Conservation (phyloP, 768 basidiomycete genomes). For the Leccinum sublutescens region DNA sequence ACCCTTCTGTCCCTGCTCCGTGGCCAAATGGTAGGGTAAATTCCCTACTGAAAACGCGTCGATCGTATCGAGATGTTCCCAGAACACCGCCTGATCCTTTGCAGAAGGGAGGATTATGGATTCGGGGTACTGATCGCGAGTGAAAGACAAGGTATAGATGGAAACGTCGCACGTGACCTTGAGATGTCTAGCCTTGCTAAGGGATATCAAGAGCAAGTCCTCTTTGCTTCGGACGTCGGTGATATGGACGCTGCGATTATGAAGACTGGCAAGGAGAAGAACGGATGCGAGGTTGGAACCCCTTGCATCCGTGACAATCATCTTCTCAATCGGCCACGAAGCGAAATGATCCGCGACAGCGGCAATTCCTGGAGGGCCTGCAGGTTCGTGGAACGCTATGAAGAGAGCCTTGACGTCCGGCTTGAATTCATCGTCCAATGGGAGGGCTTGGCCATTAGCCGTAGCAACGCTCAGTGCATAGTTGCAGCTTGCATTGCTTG, state of each 20-base stretch:
- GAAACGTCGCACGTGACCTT: constrained; percentile 97
- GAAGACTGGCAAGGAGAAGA: constrained; percentile 89
- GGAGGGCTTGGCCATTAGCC: constrained; percentile 59
- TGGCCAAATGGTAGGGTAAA: constrained; percentile 75
- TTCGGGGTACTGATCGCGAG: constrained; percentile 66
- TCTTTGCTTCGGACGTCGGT: constrained; percentile 85
- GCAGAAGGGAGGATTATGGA: constrained; percentile 64
- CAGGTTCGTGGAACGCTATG: constrained; percentile 66
- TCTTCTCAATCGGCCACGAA: constrained; percentile 87
- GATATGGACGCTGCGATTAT: constrained; percentile 85
- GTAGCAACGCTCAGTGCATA: constrained; percentile 83
- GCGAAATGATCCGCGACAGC: constrained; percentile 84
- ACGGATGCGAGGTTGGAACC: constrained; percentile 91
- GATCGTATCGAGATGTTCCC: constrained; percentile 79
- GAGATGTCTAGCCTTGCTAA: constrained; percentile 92
- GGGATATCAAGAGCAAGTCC: constrained; percentile 84
- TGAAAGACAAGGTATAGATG: constrained; percentile 89
- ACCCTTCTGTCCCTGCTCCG: constrained; percentile 55
- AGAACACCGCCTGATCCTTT: constrained; percentile 79
- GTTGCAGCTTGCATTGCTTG: constrained; percentile 76
- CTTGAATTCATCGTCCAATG: constrained; percentile 69
- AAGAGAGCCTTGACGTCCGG: constrained; percentile 84
- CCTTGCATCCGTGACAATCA: constrained; percentile 92
- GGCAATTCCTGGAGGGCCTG: constrained; percentile 57
- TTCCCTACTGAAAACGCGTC: constrained; percentile 90